Percentiles rank a stretch among this genome's conserved stretches.
These are phyloP conservation scores for Fusarium camptoceras DNA, from an alignment of 2,329 filamentous ascomycete species.

Conservation along the genomic window DNA sequence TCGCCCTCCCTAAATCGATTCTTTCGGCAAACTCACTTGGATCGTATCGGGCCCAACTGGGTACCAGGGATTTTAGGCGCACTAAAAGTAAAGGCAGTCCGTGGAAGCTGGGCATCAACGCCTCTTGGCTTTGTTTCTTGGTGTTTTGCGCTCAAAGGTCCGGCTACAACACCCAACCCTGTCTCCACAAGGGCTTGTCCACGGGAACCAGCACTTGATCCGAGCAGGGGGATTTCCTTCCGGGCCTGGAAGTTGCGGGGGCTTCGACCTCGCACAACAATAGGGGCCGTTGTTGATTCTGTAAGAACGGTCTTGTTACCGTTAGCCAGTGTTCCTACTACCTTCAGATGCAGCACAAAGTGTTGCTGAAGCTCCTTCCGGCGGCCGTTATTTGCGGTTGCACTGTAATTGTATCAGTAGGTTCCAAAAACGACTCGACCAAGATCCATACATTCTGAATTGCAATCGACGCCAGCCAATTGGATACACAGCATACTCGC, in stretches of 20 bases:
- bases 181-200: constrained; percentile 79
- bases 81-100: constrained; percentile 69
- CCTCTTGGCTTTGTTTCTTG: constrained; percentile 64
- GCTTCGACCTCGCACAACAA: constrained; percentile 93
- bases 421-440: background rate
- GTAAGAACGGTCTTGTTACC: constrained; percentile 85
- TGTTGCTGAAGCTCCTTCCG: constrained; percentile 96
- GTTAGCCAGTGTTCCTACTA: constrained; percentile 84
- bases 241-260: constrained; percentile 94
- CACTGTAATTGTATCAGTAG: constrained; percentile 60
- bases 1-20: background rate
- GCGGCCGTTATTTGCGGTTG: constrained; percentile 94
- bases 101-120: constrained; percentile 66
- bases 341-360: constrained; percentile 89
- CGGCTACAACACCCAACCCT: constrained; percentile 69
- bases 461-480: constrained; percentile 95
- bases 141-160: constrained; percentile 65
- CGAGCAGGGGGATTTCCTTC: constrained; percentile 90
- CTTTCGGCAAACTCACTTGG: constrained; percentile 62
- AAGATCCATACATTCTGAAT: constrained; percentile 76
- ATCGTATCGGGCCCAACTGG: constrained; percentile 65
- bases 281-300: constrained; percentile 87
- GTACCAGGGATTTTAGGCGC: constrained; percentile 66
- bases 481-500: constrained; percentile 89
- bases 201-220: constrained; percentile 79